These are phyloP conservation scores for Backusella liffmaniae DNA, from an alignment of 192 early-diverging fungal genomes.

Conservation along the genomic window DNA sequence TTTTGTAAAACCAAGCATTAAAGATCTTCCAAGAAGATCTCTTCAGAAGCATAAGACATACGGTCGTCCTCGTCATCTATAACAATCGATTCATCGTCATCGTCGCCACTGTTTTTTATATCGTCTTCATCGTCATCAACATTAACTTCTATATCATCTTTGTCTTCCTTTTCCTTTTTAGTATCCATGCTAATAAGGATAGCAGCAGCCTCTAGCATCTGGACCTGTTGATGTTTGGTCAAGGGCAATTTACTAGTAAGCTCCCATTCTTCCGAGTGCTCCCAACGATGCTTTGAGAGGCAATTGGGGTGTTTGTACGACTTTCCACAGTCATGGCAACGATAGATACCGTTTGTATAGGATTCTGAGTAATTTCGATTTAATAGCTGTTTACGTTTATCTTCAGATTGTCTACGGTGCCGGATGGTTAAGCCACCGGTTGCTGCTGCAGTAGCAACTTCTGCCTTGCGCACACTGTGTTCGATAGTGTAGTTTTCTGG, in stretches of 20 bases:
- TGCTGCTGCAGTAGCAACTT: constrained; percentile 14
- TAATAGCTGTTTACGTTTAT: background rate
- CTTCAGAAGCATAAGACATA: background rate
- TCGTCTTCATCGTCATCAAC: background rate
- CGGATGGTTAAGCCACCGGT: background rate
- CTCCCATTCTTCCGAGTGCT: constrained; percentile 65
- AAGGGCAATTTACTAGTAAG: constrained; percentile 55
- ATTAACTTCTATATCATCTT: background rate
- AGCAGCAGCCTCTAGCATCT: constrained; percentile 63
- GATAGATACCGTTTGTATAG: background rate
- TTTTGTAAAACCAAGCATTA: background rate
- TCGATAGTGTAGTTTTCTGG: constrained; percentile 33
- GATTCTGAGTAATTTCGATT: constrained; percentile 12
- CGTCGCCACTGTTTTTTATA: background rate
- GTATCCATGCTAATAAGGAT: constrained; percentile 54
- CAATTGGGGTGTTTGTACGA: constrained; percentile 64
- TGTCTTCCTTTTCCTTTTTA: background rate
- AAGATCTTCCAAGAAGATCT: constrained; percentile 14
- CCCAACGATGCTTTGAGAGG: constrained; percentile 67
- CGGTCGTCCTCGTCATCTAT: constrained; percentile 14
- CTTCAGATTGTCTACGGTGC: constrained; percentile 3
- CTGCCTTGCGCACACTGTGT: constrained; percentile 10
- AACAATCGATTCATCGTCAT: constrained; percentile 6
- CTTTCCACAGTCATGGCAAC: constrained; percentile 62
- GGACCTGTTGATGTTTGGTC: constrained; percentile 68